These are phyloP conservation scores for Narthecium ossifragum DNA, from an alignment of 106 monocot genomes.

Conservation along the genomic window DNA sequence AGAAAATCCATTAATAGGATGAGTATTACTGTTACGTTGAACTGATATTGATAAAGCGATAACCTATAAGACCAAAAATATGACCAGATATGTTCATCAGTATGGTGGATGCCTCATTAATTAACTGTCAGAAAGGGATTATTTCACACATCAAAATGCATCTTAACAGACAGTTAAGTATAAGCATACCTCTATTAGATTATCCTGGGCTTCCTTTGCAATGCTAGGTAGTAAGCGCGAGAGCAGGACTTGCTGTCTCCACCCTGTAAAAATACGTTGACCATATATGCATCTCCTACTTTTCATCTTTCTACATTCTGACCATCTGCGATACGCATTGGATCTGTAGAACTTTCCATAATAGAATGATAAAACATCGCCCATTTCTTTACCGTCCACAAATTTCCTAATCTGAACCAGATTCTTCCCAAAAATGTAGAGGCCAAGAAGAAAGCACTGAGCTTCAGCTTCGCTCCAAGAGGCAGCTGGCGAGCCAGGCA, in stretches of 20 bases:
- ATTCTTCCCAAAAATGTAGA: constrained; percentile 90
- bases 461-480: constrained; percentile 52
- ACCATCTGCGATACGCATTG: constrained; percentile 68
- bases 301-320: constrained; percentile 57
- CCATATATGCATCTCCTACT: constrained; percentile 59
- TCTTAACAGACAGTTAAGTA: no score
- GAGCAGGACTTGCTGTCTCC: constrained; percentile 74
- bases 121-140: no score
- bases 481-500: constrained; percentile 36
- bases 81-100: no score
- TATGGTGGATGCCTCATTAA: no score
- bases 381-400: constrained; percentile 50
- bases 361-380: constrained; percentile 69
- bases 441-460: constrained; percentile 72
- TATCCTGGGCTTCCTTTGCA: constrained; percentile 31
- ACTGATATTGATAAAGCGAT: no score
- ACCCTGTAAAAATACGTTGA: constrained; percentile 69
- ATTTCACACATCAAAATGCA: no score
- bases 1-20: no score
- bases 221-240: constrained; percentile 36
- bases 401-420: constrained; percentile 53
- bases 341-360: constrained; percentile 85
- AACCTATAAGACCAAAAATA: no score
- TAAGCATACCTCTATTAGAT: constrained; percentile 50
- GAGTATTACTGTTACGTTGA: no score